A percentile compares a stretch with the other conserved stretches of the same genome.
Evolutionary conservation across 148 eudicot genomes (phyloP).

Genomic region (Cornus florida): DNA sequence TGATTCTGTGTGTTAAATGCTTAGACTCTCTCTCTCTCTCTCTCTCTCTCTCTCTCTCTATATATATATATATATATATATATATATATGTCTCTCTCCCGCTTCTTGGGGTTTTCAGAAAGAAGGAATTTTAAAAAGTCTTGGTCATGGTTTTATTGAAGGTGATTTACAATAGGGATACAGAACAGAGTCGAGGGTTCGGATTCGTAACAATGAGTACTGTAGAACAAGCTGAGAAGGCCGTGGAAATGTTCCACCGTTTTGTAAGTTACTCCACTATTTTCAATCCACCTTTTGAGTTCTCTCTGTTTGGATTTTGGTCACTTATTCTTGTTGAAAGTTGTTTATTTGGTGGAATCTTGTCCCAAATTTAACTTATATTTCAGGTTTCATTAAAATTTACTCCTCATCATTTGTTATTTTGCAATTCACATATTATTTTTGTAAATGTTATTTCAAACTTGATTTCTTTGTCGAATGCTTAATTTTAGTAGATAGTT

Average conservation of each 20-base stretch:
- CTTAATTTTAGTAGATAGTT: neutral
- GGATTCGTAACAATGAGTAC: conserved; percentile 98
- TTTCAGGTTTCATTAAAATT: neutral
- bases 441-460: neutral
- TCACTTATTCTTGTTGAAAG: neutral
- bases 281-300: neutral
- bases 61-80: too few relatives aligned
- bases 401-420: neutral
- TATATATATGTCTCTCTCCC: too few relatives aligned
- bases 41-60: too few relatives aligned
- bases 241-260: conserved; percentile 68
- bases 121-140: neutral
- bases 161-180: conserved; percentile 93
- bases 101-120: neutral
- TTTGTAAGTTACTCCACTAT: conserved; percentile 63
- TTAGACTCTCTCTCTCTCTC: neutral
- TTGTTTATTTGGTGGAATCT: neutral
- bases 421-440: neutral
- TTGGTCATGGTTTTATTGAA: conserved; percentile 19
- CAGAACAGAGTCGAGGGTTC: conserved; percentile 89
- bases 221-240: conserved; percentile 83
- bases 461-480: neutral
- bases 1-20: neutral
- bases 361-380: neutral
- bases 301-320: neutral